Evolutionary conservation across 176 grass and related monocot species (phyloP).

Genomic region (Oryza coarctata): DNA sequence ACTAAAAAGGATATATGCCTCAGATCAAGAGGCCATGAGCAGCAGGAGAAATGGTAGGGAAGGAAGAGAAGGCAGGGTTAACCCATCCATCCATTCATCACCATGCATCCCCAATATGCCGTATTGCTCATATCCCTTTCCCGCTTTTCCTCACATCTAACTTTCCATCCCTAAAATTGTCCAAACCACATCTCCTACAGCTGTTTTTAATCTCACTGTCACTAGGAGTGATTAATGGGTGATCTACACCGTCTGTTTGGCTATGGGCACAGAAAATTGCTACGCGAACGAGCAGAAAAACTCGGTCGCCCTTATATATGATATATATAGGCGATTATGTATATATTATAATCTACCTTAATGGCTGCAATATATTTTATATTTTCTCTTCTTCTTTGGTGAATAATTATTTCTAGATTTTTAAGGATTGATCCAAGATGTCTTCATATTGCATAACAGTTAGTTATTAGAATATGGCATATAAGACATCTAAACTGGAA

Average conservation of each 20-base stretch:
- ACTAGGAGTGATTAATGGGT: slow-evolving; percentile 21
- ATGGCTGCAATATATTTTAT: too few species aligned
- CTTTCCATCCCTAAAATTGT: slow-evolving; percentile 25
- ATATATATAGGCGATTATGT: too few species aligned
- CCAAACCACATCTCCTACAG: slow-evolving; percentile 34
- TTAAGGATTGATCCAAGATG: not conserved
- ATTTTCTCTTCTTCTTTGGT: not conserved
- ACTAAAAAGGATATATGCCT: not conserved
- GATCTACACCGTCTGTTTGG: slow-evolving; percentile 23
- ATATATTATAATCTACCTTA: too few species aligned
- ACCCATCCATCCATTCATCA: not conserved
- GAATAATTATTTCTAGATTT: not conserved
- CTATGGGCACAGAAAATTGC: not conserved
- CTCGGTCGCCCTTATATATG: not conserved
- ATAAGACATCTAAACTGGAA: too few species aligned
- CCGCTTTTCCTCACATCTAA: slow-evolving; percentile 23
- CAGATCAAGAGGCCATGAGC: not conserved
- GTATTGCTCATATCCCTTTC: slow-evolving; percentile 28
- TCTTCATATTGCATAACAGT: not conserved
- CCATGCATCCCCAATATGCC: slow-evolving; percentile 2
- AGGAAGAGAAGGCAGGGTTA: not conserved
- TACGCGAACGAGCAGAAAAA: not conserved
- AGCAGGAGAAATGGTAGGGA: not conserved
- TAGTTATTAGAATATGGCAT: not conserved
- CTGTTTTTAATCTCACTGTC: slow-evolving; percentile 14